Conservation (phyloP, 2,329 filamentous ascomycete genomes). For the Phyllosticta citrichinensis region DNA sequence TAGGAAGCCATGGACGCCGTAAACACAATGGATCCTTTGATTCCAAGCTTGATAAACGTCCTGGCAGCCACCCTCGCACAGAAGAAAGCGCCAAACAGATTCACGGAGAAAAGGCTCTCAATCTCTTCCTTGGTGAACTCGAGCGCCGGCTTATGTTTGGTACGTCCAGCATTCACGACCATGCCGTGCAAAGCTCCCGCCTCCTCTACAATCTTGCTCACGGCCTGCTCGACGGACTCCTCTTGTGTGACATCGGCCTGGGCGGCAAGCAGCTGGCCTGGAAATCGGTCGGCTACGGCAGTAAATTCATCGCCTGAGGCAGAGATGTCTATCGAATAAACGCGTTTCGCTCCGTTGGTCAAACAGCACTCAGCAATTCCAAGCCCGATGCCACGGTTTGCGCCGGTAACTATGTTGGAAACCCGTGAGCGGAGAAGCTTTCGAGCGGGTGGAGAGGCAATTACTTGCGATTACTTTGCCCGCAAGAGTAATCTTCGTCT, state of each 20-base stretch:
- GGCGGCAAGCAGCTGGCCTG: conserved; percentile 31
- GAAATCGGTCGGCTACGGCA: conserved; percentile 29
- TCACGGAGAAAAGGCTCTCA: conserved; percentile 34
- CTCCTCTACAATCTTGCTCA: conserved; percentile 36
- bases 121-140: conserved; percentile 42
- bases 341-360: conserved; percentile 31
- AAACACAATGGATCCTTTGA: conserved; percentile 38
- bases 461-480: conserved; percentile 16
- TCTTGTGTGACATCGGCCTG: conserved; percentile 40
- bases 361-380: conserved; percentile 40
- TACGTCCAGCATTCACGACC: conserved; percentile 41
- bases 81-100: conserved; percentile 38
- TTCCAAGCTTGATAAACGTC: conserved; percentile 35
- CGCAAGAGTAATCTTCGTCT: conserved; percentile 19
- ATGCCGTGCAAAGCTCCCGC: conserved; percentile 39
- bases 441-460: background rate
- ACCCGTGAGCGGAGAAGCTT: background rate
- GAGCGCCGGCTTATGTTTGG: conserved; percentile 42
- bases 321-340: conserved; percentile 40
- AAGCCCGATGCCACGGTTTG: conserved; percentile 31
- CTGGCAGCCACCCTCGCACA: conserved; percentile 33
- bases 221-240: conserved; percentile 32
- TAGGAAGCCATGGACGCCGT: conserved; percentile 40
- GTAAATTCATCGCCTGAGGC: conserved; percentile 33
- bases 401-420: conserved; percentile 19